A percentile compares a stretch with the other conserved stretches of the same genome.
Conservation (phyloP, 306 rosid genomes). For the Canavalia ensiformis region DNA sequence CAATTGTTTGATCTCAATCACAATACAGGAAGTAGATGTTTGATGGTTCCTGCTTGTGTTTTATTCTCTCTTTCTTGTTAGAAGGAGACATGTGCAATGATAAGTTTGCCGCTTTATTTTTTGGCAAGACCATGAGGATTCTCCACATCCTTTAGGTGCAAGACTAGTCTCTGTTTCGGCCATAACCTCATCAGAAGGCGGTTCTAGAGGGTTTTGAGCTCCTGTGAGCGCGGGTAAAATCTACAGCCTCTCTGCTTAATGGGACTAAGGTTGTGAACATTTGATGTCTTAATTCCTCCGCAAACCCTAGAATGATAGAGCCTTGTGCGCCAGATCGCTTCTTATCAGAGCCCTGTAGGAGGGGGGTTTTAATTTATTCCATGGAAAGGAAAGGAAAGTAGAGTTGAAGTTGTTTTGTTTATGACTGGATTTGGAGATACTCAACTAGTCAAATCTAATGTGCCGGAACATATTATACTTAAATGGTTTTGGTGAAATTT, state of each 20-base stretch:
- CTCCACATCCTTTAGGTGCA: neutral
- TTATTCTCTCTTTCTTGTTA: neutral
- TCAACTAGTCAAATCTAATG: neutral
- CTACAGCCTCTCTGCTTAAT: neutral
- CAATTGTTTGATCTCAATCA: constrained; percentile 18
- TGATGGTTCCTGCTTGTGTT: constrained; percentile 26
- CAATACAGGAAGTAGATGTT: constrained; percentile 33
- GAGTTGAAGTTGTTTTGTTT: neutral
- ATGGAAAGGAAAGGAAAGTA: neutral
- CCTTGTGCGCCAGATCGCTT: neutral
- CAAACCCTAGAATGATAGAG: constrained; percentile 5
- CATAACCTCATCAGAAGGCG: neutral
- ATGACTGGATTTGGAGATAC: constrained; percentile 9
- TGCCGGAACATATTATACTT: constrained; percentile 1
- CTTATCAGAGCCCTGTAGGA: neutral
- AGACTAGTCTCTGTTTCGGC: neutral
- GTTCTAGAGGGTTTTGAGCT: neutral
- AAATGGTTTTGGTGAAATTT: neutral
- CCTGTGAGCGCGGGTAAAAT: neutral
- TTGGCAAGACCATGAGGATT: constrained; percentile 2
- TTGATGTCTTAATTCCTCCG: neutral
- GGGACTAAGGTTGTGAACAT: neutral
- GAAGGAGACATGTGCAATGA: constrained; percentile 13
- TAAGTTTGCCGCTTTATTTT: neutral
- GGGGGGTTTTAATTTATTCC: constrained; percentile 6